Conservation (phyloP, 208 protist species). For the Leishmania major region DNA sequence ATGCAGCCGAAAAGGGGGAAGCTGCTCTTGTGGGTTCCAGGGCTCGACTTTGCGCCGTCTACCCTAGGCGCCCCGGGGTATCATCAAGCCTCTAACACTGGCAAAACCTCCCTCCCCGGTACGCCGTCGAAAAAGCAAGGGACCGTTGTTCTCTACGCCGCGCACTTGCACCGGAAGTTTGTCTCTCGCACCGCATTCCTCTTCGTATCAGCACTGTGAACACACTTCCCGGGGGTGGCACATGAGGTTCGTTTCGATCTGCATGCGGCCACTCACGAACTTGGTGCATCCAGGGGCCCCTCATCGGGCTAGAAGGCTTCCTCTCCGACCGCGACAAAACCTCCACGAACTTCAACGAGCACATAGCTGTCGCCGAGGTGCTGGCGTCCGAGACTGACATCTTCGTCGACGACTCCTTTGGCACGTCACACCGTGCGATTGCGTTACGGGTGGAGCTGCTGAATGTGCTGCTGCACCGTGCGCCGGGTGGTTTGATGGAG, state of each 20-base stretch:
- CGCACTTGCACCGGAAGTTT: conserved; percentile 56
- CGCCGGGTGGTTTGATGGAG: conserved; percentile 75
- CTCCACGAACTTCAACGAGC: conserved; percentile 47
- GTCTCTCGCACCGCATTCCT: conserved; percentile 45
- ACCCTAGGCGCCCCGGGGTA: conserved; percentile 15
- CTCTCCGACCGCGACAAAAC: conserved; percentile 82
- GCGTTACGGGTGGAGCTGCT: conserved; percentile 29
- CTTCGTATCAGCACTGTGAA: conserved; percentile 55
- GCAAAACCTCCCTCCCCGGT: conserved; percentile 62
- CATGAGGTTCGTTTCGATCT: conserved; percentile 67
- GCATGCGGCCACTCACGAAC: conserved; percentile 45
- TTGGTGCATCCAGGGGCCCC: conserved; percentile 47
- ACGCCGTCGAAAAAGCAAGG: conserved; percentile 57
- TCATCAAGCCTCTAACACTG: conserved; percentile 36
- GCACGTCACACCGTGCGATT: conserved; percentile 51
- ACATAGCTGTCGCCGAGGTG: conserved; percentile 59
- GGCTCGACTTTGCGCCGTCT: conserved; percentile 23
- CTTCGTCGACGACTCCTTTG: conserved; percentile 87
- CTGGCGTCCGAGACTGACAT: conserved; percentile 63
- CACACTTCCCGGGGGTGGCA: conserved; percentile 51
- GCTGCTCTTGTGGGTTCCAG: conserved; percentile 45
- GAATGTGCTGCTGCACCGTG: conserved; percentile 68
- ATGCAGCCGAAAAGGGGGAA: conserved; percentile 49
- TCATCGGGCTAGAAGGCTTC: conserved; percentile 81
- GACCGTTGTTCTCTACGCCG: conserved; percentile 31